phyloP scores from a whole-genome alignment of 1,284 basidiomycete genomes.

The Cutaneotrichosporon arboriforme region DNA sequence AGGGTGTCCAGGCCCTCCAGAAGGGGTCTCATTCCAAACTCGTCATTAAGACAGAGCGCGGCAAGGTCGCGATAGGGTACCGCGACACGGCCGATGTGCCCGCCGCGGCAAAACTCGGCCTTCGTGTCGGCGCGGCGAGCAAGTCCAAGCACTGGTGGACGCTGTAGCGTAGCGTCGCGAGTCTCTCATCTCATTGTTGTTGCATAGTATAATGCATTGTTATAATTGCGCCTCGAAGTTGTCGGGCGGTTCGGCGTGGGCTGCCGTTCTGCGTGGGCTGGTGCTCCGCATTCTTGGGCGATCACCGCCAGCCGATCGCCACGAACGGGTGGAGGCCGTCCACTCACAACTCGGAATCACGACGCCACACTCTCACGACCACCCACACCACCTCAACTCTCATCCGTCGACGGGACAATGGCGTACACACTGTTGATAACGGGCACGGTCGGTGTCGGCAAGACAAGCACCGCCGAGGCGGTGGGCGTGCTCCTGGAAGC shows the following conservation, averaged over 20 bases:
- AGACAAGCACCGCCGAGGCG: conserved; percentile 3
- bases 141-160: conserved; percentile 15
- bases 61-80: conserved; percentile 24
- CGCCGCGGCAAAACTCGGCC: neutral
- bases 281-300: too few species aligned
- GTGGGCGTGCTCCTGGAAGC: neutral
- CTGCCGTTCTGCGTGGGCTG: too few species aligned
- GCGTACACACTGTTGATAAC: conserved; percentile 2
- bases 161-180: neutral
- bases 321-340: too few species aligned
- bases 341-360: too few species aligned
- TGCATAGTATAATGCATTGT: too few species aligned
- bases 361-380: too few species aligned
- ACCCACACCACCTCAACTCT: neutral
- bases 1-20: conserved; percentile 19
- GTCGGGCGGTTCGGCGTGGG: too few species aligned
- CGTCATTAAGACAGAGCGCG: conserved; percentile 22
- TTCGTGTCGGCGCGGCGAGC: conserved; percentile 5
- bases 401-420: neutral
- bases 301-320: too few species aligned
- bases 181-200: neutral
- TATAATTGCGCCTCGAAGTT: too few species aligned
- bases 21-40: conserved; percentile 29
- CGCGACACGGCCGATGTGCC: neutral
- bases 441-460: conserved; percentile 4